Base-by-base conservation (phyloP, 345 rosid species). In the Lepidium didymum region DNA sequence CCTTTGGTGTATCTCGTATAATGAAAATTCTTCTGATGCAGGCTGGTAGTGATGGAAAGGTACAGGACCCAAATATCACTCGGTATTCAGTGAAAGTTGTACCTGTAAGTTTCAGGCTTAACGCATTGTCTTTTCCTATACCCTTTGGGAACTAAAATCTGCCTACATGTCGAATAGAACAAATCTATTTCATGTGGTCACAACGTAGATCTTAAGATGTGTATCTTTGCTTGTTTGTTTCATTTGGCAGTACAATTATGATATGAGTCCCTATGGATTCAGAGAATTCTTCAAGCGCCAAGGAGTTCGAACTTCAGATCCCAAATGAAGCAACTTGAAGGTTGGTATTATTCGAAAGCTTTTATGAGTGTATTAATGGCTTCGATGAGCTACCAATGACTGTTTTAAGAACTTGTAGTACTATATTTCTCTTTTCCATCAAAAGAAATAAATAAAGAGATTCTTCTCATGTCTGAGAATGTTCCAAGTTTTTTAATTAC, bases 251-350 rank as follows among this genome's bases (percentile, higher is more conserved):
- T 91, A 87, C 90, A 87, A 84, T 63, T 87, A 86, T 49, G 95
- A 89, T 69, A 70, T 67, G 71, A 94, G 96, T 68, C 81, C 86
- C 0, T 94, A 94, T 37, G 99, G 97, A 59, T 94, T 91, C 72
- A 85, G 93, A 87, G 99, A 94, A 55, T 91, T 77, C 80, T 91
- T 91, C 89, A 94, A 87, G 84, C 93, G 85, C 65, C 78, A 87
- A 25, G 83, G 85, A 7, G 74, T 91, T 67, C 78, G 54, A 33
- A 36, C 81, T 36, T 80, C 83, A 0, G 79, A 80, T 31, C 67
- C 77, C 8, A 72, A 81, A 54, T 77, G 73, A 78, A 53, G 72
- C 41, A 42, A 51, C 35, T 34, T 50, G 34, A 62, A 38, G 58
- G 8, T 18, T 0, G 19, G 36, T 47, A 8, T 4, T 29, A 19